These are phyloP conservation scores for Pelargonium fulgidum DNA, from an alignment of 441 rosid species.

Conservation along the genomic window DNA sequence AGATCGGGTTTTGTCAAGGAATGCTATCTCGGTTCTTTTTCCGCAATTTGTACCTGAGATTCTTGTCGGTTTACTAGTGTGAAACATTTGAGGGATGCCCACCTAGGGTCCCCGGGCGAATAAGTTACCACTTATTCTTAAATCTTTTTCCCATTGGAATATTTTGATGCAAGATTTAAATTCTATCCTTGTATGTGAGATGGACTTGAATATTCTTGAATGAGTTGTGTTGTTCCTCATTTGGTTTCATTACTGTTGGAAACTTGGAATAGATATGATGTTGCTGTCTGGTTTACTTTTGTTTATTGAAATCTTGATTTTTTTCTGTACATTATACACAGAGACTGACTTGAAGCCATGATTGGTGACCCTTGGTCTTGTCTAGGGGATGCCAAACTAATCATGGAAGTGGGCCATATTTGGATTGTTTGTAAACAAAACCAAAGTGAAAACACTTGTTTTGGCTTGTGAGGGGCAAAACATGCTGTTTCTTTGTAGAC, in stretches of 20 bases:
- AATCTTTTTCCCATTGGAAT: constrained; percentile 31
- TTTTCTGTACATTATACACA: neutral
- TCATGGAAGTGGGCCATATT: too few species aligned
- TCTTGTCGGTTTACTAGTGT: constrained; percentile 50
- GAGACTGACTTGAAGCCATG: too few species aligned
- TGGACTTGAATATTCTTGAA: constrained; percentile 13
- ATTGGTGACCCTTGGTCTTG: too few species aligned
- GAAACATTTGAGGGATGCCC: constrained; percentile 58
- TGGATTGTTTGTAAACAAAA: neutral
- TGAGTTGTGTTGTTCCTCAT: neutral
- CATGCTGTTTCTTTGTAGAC: neutral
- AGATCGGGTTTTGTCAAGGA: constrained; percentile 34
- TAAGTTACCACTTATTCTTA: constrained; percentile 40
- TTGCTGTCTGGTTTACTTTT: too few species aligned
- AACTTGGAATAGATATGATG: too few species aligned
- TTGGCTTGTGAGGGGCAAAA: neutral
- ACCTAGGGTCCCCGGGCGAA: constrained; percentile 53
- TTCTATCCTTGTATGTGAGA: constrained; percentile 19
- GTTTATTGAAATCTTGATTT: neutral
- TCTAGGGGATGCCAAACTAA: too few species aligned
- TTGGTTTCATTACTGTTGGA: neutral
- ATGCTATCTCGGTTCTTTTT: constrained; percentile 33
- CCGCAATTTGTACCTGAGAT: constrained; percentile 60
- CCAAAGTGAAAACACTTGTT: neutral
- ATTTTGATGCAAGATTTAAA: constrained; percentile 24